Base-by-base conservation (phyloP, 108 stramenopile genomes). In the Tribonema minus region DNA sequence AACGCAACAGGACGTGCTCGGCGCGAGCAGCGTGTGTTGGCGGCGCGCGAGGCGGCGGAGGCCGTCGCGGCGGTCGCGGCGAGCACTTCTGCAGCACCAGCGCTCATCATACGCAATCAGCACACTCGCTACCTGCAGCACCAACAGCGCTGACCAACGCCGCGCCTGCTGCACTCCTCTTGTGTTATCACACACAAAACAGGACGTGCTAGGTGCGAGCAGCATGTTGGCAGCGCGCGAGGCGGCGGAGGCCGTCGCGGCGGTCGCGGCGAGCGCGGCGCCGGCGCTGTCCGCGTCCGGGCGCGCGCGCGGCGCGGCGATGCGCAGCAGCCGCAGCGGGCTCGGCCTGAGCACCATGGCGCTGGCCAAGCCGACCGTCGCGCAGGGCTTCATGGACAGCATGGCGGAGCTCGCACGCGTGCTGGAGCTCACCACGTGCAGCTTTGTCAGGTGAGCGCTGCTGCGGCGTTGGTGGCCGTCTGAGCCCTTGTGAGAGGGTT, bases 361-460 rank as follows among this genome's bases (percentile, higher is more conserved):
- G 30, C 38, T 72, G 20, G 61, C 37, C 23, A 83, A 76, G 72
- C 81, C 82, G 7, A 84, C 84, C 28, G 84, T 86, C 26, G 84
- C 84, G 1, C 32, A 76, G 36, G 82, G 36, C 20, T 86, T 86
- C 75, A 30, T 79, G n/a, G 39, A 26, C 3, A 71, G 70, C 58
- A 86, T 86, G 81, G 37, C 68, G 32, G 84, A 83, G 29, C 77
- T 86, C 23, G 81, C 78, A 40, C 34, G 20, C 7, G 37, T 68
- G 9, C 75, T 86, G 63, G 67, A 70, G 3, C 38, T 68, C 35
- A 86, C 84, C 34, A 67, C 65, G 37, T 86, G 86, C 84, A 82
- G 71, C 63, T 86, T 84, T 38, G 81, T 86, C 3, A 66, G 86
- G n/a, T 86, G 86, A 75, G 85, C 85, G 70, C 85, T 85, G 68